Conservation (phyloP, 352 stramenopile genomes). For the Phytophthora tentaculata region DNA sequence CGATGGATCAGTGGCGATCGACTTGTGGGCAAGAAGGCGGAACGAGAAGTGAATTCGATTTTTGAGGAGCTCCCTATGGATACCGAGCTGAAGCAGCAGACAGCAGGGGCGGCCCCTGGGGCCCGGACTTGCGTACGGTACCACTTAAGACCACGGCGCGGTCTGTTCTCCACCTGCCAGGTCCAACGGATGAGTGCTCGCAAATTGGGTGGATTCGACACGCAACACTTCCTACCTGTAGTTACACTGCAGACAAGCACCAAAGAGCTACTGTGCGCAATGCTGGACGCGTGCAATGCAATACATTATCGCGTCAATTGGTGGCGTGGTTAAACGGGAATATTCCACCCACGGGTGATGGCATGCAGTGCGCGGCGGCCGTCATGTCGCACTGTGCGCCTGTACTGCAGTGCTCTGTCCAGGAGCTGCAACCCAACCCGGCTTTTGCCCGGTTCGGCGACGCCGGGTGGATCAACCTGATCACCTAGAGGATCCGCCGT, state of each 20-base stretch:
- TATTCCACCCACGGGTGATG: conserved; percentile 11
- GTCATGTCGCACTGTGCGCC: conserved; percentile 26
- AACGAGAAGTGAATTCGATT: conserved; percentile 10
- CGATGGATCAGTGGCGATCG: neutral
- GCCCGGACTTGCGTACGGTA: conserved; percentile 19
- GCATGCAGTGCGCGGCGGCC: neutral
- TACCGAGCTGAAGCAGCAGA: conserved; percentile 1
- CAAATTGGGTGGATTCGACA: conserved; percentile 2
- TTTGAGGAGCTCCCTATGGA: conserved; percentile 1
- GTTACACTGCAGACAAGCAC: neutral
- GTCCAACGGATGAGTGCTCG: conserved; percentile 14
- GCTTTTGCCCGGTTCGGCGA: conserved; percentile 23
- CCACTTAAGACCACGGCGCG: conserved; percentile 22
- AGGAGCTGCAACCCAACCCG: conserved; percentile 29
- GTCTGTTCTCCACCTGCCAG: conserved; percentile 2
- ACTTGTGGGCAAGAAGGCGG: neutral
- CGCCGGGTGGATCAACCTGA: conserved; percentile 10
- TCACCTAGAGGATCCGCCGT: conserved; percentile 8
- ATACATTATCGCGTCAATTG: too few relatives aligned
- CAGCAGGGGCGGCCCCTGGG: conserved; percentile 1
- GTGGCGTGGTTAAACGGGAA: conserved; percentile 7
- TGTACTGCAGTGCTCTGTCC: conserved; percentile 31
- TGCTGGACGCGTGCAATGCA: neutral
- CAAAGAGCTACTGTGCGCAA: too few relatives aligned
- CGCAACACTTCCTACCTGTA: neutral